Conservation (phyloP, 345 rosid genomes). For the Syzygium aromaticum region DNA sequence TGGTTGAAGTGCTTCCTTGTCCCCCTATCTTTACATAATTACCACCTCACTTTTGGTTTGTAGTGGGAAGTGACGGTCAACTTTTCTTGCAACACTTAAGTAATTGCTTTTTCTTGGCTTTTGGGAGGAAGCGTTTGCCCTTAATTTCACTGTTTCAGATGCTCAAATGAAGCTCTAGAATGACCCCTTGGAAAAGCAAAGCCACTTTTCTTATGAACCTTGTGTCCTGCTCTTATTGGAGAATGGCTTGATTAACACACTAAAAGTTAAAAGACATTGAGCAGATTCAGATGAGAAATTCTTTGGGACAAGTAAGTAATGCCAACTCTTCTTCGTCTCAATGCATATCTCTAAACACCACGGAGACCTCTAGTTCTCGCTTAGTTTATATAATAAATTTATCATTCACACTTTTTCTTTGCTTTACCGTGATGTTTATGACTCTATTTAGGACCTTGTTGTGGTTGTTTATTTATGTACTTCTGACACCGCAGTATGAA, state of each 20-base stretch:
- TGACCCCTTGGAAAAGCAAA: background rate
- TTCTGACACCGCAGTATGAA: background rate
- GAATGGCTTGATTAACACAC: background rate
- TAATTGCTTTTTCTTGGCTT: slow-evolving; percentile 10
- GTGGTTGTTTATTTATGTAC: background rate
- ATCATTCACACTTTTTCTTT: background rate
- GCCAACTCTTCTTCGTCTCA: background rate
- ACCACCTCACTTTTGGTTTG: slow-evolving; percentile 16
- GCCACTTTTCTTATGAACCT: background rate
- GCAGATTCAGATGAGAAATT: background rate
- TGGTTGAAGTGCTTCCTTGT: slow-evolving; percentile 11
- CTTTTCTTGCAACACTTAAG: slow-evolving; percentile 20
- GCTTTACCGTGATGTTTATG: background rate
- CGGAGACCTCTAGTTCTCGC: background rate
- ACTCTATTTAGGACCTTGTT: background rate
- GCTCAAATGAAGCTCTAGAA: background rate
- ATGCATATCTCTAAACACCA: background rate
- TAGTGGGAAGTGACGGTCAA: slow-evolving; percentile 27
- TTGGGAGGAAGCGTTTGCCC: background rate
- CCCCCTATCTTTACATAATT: slow-evolving; percentile 19
- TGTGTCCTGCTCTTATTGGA: slow-evolving; percentile 10
- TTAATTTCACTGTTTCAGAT: background rate
- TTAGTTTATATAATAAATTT: background rate
- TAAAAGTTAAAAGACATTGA: background rate
- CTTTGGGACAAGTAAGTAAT: background rate